Evolutionary conservation across 2,329 filamentous ascomycete species (phyloP), one percentile per base, ranked within the genome.

Genomic region (Orbilia quercus): DNA sequence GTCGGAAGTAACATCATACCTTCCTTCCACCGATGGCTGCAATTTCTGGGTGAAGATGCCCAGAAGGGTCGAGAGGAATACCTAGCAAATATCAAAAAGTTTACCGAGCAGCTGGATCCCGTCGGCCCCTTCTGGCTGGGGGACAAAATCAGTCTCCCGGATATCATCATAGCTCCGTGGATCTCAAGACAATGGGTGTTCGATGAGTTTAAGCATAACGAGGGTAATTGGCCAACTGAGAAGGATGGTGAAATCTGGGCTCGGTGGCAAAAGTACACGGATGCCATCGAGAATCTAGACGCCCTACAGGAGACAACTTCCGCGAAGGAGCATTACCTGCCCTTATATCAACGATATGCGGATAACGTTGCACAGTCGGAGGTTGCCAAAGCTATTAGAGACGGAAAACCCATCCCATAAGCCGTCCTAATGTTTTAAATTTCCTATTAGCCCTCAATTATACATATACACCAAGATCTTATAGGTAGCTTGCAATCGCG

Each of bases 111-210:
- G 79, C 89, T 91, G 85, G 83, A 87, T 64, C 62, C 80, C 0
- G 76, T 81, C 6, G 88, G 88, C 0, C 90, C 90, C 0, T 93
- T 85, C 81, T 93, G 92, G 78, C 78, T 88, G 0, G 90, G 90
- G 0, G 79, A 82, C 0, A 81, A 84, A 40, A 85, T 91, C n/a
- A 84, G 84, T 60, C 80, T 92, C 18, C 86, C 91, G 12, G 91
- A 94, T 79, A 82, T 92, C 22, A 85, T 87, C 74, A 81, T 92
- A 1, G 90, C 88, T 38, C 90, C 90, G 0, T 93, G 90, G 90
- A 87, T 88, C 0, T 85, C 88, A 77, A 83, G 90, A 12, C 78
- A 92, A 18, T 93, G 90, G 82, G 81, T 91, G 4, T 88, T 93
- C 76, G 89, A 93, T 76, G 84, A 91, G 75, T 93, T 89, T 79